Evolutionary conservation across 768 basidiomycete species (phyloP).

Genomic region (Agrocybe pediades): DNA sequence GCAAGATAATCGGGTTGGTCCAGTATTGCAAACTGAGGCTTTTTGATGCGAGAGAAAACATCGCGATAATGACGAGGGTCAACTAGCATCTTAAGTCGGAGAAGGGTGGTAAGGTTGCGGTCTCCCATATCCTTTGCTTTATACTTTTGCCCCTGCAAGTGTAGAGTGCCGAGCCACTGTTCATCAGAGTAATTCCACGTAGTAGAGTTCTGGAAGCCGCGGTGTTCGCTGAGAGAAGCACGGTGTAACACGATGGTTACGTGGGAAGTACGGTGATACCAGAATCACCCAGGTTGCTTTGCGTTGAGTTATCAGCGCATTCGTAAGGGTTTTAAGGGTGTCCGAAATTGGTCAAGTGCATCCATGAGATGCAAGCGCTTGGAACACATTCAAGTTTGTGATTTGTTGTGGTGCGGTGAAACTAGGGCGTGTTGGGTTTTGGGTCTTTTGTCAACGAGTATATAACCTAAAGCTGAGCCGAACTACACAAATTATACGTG

Average conservation of each 20-base stretch:
- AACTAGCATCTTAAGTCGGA: slow-evolving; percentile 15
- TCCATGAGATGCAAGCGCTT: too few relatives aligned
- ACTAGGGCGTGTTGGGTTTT: too few relatives aligned
- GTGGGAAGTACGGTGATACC: background rate
- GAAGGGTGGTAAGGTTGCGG: background rate
- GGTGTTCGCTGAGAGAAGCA: slow-evolving; percentile 5
- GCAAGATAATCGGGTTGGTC: slow-evolving; percentile 5
- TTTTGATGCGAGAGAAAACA: slow-evolving; percentile 23
- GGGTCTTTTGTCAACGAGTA: too few relatives aligned
- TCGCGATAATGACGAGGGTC: slow-evolving; percentile 25
- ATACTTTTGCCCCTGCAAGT: background rate
- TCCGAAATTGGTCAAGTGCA: background rate
- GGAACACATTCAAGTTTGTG: too few relatives aligned
- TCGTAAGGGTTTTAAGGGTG: background rate
- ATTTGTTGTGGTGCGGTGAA: too few relatives aligned
- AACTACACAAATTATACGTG: too few relatives aligned
- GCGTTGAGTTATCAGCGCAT: background rate
- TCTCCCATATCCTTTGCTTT: background rate
- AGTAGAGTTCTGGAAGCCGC: slow-evolving; percentile 10
- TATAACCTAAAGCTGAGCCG: too few relatives aligned
- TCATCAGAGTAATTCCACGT: background rate
- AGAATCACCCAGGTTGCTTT: background rate
- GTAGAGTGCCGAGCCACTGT: background rate
- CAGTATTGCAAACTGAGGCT: slow-evolving; percentile 18
- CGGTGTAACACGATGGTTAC: background rate